Conservation (phyloP, 345 rosid species). For the sweet orange (Citrus sinensis) region DVS_A1.0 CM039162.1:24900001-24900500, state of each 20-base stretch:
- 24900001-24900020: slow-evolving; percentile 12
- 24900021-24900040: neutral
- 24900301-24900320: slow-evolving; percentile 19
- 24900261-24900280: slow-evolving; percentile 1
- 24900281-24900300: neutral
- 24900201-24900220: neutral
- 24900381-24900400: neutral
- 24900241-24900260: neutral
- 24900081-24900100: neutral
- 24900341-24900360: slow-evolving; percentile 14
- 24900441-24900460: slow-evolving; percentile 84
- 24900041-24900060: neutral
- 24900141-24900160: neutral
- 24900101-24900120: slow-evolving; percentile 14
- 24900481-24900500: slow-evolving; percentile 61
- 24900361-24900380: slow-evolving; percentile 3
- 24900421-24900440: slow-evolving; percentile 87
- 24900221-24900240: slow-evolving; percentile 3
- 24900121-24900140: slow-evolving; percentile 1
- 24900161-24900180: neutral
- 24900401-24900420: slow-evolving; percentile 48
- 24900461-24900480: slow-evolving; percentile 80
- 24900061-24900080: neutral
- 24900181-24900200: slow-evolving; percentile 8
- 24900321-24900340: slow-evolving; percentile 19